These are phyloP conservation scores for Fusarium mundagurra DNA, from an alignment of 2,329 filamentous ascomycete species.

Conservation along the genomic window DNA sequence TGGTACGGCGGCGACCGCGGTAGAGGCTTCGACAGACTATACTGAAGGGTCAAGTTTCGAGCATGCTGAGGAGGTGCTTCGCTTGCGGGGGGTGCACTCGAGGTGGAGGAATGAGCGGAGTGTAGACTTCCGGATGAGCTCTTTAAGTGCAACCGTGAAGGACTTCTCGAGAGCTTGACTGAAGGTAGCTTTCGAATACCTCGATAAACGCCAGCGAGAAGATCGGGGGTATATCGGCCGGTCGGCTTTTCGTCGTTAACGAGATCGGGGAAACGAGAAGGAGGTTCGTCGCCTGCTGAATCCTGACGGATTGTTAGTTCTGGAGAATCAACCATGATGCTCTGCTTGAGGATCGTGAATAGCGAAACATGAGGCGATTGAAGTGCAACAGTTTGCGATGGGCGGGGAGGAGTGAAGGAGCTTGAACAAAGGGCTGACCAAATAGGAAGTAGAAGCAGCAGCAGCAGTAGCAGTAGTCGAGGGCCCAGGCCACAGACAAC, in stretches of 20 bases:
- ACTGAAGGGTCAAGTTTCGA: conserved; percentile 63
- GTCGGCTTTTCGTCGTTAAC: conserved; percentile 53
- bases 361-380: conserved; percentile 23
- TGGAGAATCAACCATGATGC: conserved; percentile 43
- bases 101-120: conserved; percentile 29
- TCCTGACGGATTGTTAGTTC: conserved; percentile 49
- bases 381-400: conserved; percentile 7
- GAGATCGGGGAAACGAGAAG: conserved; percentile 56
- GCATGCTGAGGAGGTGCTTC: conserved; percentile 57
- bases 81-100: conserved; percentile 26
- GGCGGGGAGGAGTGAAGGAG: conserved; percentile 12
- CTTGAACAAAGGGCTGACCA: conserved; percentile 28
- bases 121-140: conserved; percentile 33
- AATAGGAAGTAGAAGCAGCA: conserved; percentile 21
- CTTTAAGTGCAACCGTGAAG: conserved; percentile 55
- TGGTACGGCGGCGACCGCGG: conserved; percentile 59
- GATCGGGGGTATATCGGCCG: conserved; percentile 54
- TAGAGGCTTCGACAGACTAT: conserved; percentile 67
- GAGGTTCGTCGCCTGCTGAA: conserved; percentile 44
- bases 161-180: conserved; percentile 56
- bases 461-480: background rate
- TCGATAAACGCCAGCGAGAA: conserved; percentile 62
- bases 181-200: conserved; percentile 59
- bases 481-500: conserved; percentile 1
- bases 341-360: conserved; percentile 16